A percentile compares a stretch with the other conserved stretches of the same genome.
Conservation (phyloP, 352 stramenopile genomes). For the Pythium folliculosum region DNA sequence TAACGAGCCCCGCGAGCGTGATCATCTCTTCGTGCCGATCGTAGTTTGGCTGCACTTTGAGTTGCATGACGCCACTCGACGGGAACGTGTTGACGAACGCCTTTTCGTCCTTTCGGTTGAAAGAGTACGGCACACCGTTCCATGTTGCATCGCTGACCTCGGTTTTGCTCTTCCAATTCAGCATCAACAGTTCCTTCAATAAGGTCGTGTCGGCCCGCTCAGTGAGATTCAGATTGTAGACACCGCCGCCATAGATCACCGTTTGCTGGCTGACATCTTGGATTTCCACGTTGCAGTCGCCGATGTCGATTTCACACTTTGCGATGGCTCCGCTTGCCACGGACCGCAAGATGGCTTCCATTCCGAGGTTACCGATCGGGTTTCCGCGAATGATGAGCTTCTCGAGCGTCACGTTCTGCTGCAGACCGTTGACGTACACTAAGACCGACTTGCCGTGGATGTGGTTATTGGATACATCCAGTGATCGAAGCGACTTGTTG, state of each 20-base stretch:
- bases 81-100: constrained; percentile 42
- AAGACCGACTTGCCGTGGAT: constrained; percentile 60
- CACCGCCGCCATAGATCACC: constrained; percentile 46
- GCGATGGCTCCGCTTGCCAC: constrained; percentile 47
- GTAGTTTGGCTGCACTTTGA: constrained; percentile 67
- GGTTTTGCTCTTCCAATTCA: constrained; percentile 58
- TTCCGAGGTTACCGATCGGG: constrained; percentile 60
- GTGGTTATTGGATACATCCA: constrained; percentile 75
- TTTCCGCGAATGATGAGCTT: constrained; percentile 64
- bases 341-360: constrained; percentile 58
- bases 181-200: constrained; percentile 53
- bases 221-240: constrained; percentile 53
- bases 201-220: constrained; percentile 57
- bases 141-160: constrained; percentile 54
- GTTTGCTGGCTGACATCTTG: constrained; percentile 47
- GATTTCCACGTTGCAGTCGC: constrained; percentile 69
- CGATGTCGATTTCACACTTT: constrained; percentile 63
- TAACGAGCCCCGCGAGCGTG: constrained; percentile 37
- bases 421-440: constrained; percentile 61
- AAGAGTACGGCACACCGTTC: constrained; percentile 47
- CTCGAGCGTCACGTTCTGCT: constrained; percentile 58
- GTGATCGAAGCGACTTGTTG: constrained; percentile 59
- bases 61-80: constrained; percentile 42
- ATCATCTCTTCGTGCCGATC: constrained; percentile 61
- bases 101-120: constrained; percentile 67